Percentiles rank a stretch among this genome's conserved stretches.
phyloP scores from a whole-genome alignment of 1,139 yeast genomes.

The Nakaseomyces delphensis region DNA sequence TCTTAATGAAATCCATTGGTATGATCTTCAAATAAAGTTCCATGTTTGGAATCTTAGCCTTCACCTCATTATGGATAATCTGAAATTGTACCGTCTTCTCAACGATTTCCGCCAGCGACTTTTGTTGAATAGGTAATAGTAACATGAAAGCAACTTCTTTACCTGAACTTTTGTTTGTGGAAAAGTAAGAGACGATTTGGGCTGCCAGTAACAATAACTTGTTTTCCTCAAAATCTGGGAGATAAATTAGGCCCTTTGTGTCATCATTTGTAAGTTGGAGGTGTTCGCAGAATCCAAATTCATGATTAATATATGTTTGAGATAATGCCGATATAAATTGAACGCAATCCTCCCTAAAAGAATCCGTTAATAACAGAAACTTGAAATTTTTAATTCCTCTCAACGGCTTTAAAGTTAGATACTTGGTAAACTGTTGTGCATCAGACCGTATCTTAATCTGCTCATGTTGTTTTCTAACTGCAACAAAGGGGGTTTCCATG shows the following conservation, averaged over 20 bases:
- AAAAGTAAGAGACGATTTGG: slow-evolving; percentile 37
- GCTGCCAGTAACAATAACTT: slow-evolving; percentile 39
- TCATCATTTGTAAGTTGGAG: slow-evolving; percentile 28
- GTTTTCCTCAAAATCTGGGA: slow-evolving; percentile 24
- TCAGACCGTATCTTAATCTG: slow-evolving; percentile 27
- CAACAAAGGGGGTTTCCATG: slow-evolving; percentile 25
- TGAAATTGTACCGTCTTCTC: slow-evolving; percentile 43
- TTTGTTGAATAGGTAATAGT: slow-evolving; percentile 31
- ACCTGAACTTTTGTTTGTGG: slow-evolving; percentile 26
- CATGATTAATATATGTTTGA: slow-evolving; percentile 28
- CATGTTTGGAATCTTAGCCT: slow-evolving; percentile 38
- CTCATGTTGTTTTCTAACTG: slow-evolving; percentile 27
- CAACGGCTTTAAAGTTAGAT: slow-evolving; percentile 47
- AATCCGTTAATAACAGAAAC: slow-evolving; percentile 40
- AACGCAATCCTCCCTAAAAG: slow-evolving; percentile 22
- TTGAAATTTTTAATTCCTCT: slow-evolving; percentile 44
- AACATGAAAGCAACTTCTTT: slow-evolving; percentile 29
- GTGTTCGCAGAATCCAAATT: slow-evolving; percentile 31
- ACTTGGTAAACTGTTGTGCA: slow-evolving; percentile 23
- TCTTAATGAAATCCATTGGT: slow-evolving; percentile 45
- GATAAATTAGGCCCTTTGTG: slow-evolving; percentile 23
- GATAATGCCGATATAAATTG: slow-evolving; percentile 26
- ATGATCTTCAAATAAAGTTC: slow-evolving; percentile 47
- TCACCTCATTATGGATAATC: slow-evolving; percentile 37
- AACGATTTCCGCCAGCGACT: slow-evolving; percentile 37